Evolutionary conservation across 208 protist genomes (phyloP), one percentile per base, ranked within the genome.

Genomic region (Crithidia mellificae): DNA sequence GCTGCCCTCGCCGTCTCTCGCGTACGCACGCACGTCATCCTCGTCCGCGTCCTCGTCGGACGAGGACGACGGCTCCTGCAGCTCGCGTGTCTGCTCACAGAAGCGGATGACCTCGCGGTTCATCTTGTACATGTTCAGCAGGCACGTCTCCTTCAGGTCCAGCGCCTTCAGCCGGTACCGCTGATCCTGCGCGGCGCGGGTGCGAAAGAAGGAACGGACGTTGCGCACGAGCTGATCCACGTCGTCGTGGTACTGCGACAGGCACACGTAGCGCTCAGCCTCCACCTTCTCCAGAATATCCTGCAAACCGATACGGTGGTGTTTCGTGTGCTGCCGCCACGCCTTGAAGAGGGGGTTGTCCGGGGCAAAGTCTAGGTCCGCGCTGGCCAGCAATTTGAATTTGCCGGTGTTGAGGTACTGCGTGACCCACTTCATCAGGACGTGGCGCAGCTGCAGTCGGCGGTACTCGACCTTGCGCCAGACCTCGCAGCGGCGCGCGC

Each of bases 221-320:
- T 92, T 93, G 46, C 75, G 77, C 29, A 89, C 83, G 46, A 96
- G 68, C 55, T 73, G 64, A 44, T 96, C 88, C 30, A 96, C 76
- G 63, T 96, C 90, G 58, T 92, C 85, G 75, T 90, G 70, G 68
- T 90, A 96, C 77, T 92, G 84, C 5, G 90, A 96, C n/a, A 96
- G 70, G 58, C 86, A 85, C 12, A 77, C 80, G 63, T 96, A 96
- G 59, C 69, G 34, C 64, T 87, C 84, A 32, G 83, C 84, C 68
- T 96, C 87, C 36, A 96, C 63, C 57, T 85, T 85, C 43, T 88
- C 83, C 58, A 92, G 66, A 17, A 96, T 73, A 68, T 90, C 86
- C 52, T 78, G 68, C 47, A 96, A 63, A 11, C 86, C 80, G 46
- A 93, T 80, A 12, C 82, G 78, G 27, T 72, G 30, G 19, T 62